Evolutionary conservation across 2,329 filamentous ascomycete species (phyloP).

Genomic region (Mycosphaerelloides madeirae): DNA sequence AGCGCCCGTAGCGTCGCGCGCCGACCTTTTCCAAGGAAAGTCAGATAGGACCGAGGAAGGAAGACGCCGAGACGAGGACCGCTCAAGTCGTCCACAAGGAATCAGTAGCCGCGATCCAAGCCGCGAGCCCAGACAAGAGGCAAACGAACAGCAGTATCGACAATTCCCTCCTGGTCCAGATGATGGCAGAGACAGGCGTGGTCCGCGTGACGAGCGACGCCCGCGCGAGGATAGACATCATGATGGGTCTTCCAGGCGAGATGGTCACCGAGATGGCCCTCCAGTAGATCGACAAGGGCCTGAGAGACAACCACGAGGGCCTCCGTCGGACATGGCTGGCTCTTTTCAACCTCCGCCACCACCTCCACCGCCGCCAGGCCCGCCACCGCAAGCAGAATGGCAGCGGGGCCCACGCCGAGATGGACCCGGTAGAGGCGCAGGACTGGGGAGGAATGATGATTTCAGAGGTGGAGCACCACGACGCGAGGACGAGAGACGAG

Average conservation of each 20-base stretch:
- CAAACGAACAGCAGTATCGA: slow-evolving; percentile 7
- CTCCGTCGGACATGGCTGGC: slow-evolving; percentile 9
- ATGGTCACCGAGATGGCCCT: slow-evolving; percentile 8
- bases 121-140: slow-evolving; percentile 24
- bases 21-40: slow-evolving; percentile 21
- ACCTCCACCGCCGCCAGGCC: slow-evolving; percentile 4
- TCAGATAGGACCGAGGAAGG: slow-evolving; percentile 13
- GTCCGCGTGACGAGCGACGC: slow-evolving; percentile 24
- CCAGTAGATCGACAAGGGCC: slow-evolving; percentile 12
- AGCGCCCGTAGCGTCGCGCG: neutral
- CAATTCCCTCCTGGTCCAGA: slow-evolving; percentile 17
- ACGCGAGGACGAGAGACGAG: slow-evolving; percentile 20
- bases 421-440: slow-evolving; percentile 11
- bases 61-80: slow-evolving; percentile 25
- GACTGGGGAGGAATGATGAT: slow-evolving; percentile 18
- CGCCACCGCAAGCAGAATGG: slow-evolving; percentile 14
- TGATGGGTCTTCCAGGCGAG: slow-evolving; percentile 1
- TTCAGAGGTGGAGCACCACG: slow-evolving; percentile 16
- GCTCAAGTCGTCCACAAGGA: slow-evolving; percentile 15
- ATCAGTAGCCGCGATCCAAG: slow-evolving; percentile 28
- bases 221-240: slow-evolving; percentile 18
- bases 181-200: slow-evolving; percentile 22
- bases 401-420: slow-evolving; percentile 16
- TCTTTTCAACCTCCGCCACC: slow-evolving; percentile 4
- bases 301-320: slow-evolving; percentile 17